Conservation (phyloP, 768 basidiomycete genomes). For the Suillus brevipes region DNA sequence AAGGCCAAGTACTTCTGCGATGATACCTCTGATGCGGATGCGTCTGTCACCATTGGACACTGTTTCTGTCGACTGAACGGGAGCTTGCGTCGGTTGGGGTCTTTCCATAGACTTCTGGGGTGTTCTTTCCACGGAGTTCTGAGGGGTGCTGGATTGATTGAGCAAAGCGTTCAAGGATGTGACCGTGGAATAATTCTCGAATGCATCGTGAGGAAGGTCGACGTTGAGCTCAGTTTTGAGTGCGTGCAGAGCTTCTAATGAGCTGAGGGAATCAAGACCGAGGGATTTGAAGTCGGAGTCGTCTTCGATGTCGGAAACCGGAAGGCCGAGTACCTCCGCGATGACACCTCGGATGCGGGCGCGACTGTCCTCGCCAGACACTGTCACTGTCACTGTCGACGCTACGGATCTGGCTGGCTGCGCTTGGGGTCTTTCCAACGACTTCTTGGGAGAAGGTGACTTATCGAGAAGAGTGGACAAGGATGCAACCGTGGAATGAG, state of each 20-base stretch:
- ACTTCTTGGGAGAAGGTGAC: background rate
- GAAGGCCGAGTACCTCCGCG: conserved; percentile 45
- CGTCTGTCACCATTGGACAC: conserved; percentile 30
- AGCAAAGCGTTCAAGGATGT: conserved; percentile 17
- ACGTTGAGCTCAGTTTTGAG: conserved; percentile 43
- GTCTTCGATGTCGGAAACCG: conserved; percentile 37
- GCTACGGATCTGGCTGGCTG: background rate
- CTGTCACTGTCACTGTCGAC: conserved; percentile 8
- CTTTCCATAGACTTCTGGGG: background rate
- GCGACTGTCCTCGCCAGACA: conserved; percentile 28
- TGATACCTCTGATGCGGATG: conserved; percentile 36
- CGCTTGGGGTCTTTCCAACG: background rate
- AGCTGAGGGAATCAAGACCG: conserved; percentile 65
- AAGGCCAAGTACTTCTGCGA: conserved; percentile 45
- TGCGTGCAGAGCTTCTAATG: conserved; percentile 58
- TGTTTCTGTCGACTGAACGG: background rate
- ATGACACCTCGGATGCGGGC: conserved; percentile 40
- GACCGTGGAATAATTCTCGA: conserved; percentile 42
- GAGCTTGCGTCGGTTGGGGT: background rate
- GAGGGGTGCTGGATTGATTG: background rate
- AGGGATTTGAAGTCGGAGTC: conserved; percentile 48
- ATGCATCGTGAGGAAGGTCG: conserved; percentile 45
- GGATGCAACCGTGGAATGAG: conserved; percentile 38
- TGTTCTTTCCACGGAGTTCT: background rate
- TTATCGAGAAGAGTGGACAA: conserved; percentile 16